phyloP scores from a whole-genome alignment of 345 rosid species.

The Dipteronia dyeriana region DNA sequence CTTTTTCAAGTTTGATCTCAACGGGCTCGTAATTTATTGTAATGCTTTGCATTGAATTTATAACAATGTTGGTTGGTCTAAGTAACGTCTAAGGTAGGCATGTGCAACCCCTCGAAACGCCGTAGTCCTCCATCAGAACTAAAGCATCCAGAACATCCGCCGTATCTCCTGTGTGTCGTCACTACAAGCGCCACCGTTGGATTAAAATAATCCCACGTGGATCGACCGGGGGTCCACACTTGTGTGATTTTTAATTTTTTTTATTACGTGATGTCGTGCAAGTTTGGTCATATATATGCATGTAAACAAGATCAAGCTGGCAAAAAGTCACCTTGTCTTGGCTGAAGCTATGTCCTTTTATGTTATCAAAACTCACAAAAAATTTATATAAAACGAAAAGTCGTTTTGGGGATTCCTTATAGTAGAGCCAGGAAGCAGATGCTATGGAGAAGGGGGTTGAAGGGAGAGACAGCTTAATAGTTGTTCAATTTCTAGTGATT shows the following conservation, averaged over 20 bases:
- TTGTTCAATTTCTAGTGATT: neutral
- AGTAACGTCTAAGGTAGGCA: constrained; percentile 18
- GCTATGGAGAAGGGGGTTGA: neutral
- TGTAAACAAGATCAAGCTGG: constrained; percentile 19
- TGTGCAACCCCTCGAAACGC: constrained; percentile 45
- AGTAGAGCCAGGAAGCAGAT: constrained; percentile 17
- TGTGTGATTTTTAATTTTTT: neutral
- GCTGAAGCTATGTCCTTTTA: constrained; percentile 24
- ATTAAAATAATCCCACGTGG: constrained; percentile 24
- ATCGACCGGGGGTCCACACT: constrained; percentile 25
- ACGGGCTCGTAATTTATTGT: too few species aligned
- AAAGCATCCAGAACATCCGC: constrained; percentile 46
- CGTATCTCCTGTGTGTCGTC: constrained; percentile 41
- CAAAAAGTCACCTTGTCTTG: constrained; percentile 22
- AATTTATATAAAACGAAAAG: neutral
- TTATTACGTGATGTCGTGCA: neutral
- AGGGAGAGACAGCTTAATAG: constrained; percentile 6
- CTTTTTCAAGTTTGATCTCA: too few species aligned
- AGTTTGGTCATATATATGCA: neutral
- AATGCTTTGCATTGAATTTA: constrained; percentile 11
- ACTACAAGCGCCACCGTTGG: constrained; percentile 8
- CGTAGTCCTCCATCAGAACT: constrained; percentile 40
- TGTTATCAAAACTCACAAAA: constrained; percentile 6
- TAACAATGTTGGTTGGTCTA: neutral
- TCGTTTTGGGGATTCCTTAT: constrained; percentile 24